phyloP scores from a whole-genome alignment of 257 asterid species.

The Scutellaria galericulata region DNA sequence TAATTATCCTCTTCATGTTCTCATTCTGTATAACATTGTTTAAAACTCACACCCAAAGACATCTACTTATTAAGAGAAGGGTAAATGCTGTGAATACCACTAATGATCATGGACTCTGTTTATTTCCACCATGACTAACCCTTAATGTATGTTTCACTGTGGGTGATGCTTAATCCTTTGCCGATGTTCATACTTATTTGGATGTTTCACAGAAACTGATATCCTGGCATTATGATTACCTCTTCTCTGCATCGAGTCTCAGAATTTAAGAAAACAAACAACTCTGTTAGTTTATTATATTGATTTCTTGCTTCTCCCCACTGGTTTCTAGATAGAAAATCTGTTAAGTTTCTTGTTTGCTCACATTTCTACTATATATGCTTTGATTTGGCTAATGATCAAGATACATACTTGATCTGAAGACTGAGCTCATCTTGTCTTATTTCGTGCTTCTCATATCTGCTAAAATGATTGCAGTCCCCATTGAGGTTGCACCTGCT shows the following conservation, averaged over 20 bases:
- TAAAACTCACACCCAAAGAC: background rate
- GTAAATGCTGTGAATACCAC: background rate
- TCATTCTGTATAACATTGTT: background rate
- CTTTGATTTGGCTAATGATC: background rate
- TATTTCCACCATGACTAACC: background rate
- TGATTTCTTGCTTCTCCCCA: no score
- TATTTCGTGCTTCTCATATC: slow-evolving; percentile 15
- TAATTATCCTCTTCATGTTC: background rate
- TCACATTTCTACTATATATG: background rate
- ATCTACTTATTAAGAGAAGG: background rate
- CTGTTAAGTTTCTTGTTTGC: background rate
- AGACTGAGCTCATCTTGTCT: slow-evolving; percentile 29
- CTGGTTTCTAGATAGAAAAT: background rate
- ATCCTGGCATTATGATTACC: no score
- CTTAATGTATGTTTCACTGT: no score
- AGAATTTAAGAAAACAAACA: no score
- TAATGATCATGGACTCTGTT: background rate
- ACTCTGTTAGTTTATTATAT: no score
- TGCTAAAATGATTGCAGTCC: slow-evolving; percentile 55
- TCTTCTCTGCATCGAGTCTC: no score
- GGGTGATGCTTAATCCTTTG: no score
- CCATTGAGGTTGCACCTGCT: slow-evolving; percentile 78
- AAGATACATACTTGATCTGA: slow-evolving; percentile 37
- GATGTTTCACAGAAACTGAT: no score
- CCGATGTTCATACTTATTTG: no score